Evolutionary conservation across 2,329 filamentous ascomycete species (phyloP).

Genomic region (Fusarium sp.): DNA sequence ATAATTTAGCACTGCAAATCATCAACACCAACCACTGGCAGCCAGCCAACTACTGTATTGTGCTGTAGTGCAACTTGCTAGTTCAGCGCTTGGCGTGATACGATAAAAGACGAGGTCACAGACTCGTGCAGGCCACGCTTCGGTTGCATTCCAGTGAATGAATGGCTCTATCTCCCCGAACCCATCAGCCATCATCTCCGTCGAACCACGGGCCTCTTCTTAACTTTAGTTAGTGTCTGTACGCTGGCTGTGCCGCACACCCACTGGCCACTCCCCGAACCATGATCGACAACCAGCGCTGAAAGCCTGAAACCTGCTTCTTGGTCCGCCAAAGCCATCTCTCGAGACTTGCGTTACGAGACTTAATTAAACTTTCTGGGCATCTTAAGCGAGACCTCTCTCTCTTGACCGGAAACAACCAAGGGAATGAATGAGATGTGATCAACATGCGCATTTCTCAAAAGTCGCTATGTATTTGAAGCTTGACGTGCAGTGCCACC

Average conservation of each 20-base stretch:
- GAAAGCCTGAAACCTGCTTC: slow-evolving; percentile 8
- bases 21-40: no score
- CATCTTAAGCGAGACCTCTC: not conserved
- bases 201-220: slow-evolving; percentile 11
- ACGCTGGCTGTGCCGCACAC: slow-evolving; percentile 15
- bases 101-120: not conserved
- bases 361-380: slow-evolving; percentile 6
- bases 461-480: slow-evolving; percentile 8
- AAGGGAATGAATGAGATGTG: slow-evolving; percentile 21
- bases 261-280: slow-evolving; percentile 36
- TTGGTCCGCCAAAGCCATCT: no score
- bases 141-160: slow-evolving; percentile 28
- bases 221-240: not conserved
- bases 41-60: no score
- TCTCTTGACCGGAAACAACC: not conserved
- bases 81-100: slow-evolving; percentile 17
- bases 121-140: slow-evolving; percentile 23
- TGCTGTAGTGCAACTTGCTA: not conserved
- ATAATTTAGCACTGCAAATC: not conserved
- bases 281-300: slow-evolving; percentile 32
- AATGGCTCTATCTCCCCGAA: slow-evolving; percentile 34
- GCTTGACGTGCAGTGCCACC: slow-evolving; percentile 13
- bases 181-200: slow-evolving; percentile 33
- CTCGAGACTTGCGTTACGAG: not conserved
- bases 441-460: slow-evolving; percentile 1